Base-by-base conservation (phyloP, 169 alveolate species). In the Plasmodium cynomolgi region DNA sequence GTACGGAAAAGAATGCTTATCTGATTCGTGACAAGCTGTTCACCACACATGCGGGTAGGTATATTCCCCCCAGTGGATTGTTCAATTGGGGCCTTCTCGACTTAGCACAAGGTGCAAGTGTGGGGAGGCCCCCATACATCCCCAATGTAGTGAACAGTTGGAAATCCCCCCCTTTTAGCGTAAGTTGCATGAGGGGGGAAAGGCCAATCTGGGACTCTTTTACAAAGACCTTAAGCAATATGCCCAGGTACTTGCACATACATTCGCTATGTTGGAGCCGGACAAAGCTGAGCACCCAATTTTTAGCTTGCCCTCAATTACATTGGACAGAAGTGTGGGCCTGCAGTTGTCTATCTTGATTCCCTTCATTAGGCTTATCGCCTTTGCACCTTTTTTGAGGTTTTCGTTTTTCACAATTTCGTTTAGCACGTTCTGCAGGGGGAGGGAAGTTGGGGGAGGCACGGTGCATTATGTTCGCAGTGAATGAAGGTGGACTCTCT, bases 231-330 rank as follows among this genome's bases (percentile, higher is more conserved):
- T 8, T 6, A 41, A 17, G 56, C n/a, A 26, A 31, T 54, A 82
- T 82, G 37, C 34, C 54, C 17, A n/a, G 33, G 26, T 39, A 7
- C 23, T 17, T 54, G 39, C n/a, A 47, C 33, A 31, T 82, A 94
- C 96, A 79, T 94, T 95, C 20, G 99, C 99, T 31, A 98, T 98
- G 94, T 98, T 97, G 8, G 99, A 98, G 17, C 99, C 99, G 62
- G 97, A 94, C 29, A 96, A 95, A 23, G 96, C 98, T 20, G 97
- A 93, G 79, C 98, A 97, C 11, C 96, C 97, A 39, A 97, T 84
- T 31, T 97, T 95, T 44, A 97, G 84, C 68, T 93, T 96, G 31
- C 91, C 93, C 75, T 95, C 95, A 47, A 97, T 93, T 73, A 97
- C 71, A 33, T 94, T 96, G 68, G 98, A 95, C 80, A 96, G 90